Evolutionary conservation across 768 basidiomycete genomes (phyloP).

Genomic region (Pisolithus albus): DNA sequence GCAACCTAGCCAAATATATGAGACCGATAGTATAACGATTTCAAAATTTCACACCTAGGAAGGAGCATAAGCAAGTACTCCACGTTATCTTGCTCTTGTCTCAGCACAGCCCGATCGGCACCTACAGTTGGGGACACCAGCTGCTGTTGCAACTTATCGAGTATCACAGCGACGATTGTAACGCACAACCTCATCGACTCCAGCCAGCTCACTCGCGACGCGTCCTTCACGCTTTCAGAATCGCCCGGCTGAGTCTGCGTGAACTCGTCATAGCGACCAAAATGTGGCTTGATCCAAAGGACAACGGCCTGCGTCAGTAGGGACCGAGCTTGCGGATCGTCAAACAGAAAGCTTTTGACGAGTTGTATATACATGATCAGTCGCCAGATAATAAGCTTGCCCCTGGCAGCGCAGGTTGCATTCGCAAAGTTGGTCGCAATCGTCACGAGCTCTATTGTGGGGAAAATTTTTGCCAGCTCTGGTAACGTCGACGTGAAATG

Average conservation of each 20-base stretch:
- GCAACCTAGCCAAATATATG: slow-evolving; percentile 42
- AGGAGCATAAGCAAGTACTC: slow-evolving; percentile 78
- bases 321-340: slow-evolving; percentile 69
- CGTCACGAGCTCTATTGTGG: slow-evolving; percentile 76
- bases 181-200: slow-evolving; percentile 87
- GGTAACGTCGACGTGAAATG: slow-evolving; percentile 91
- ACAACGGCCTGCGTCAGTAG: slow-evolving; percentile 82
- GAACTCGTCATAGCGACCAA: slow-evolving; percentile 87
- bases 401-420: slow-evolving; percentile 66
- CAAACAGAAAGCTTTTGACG: slow-evolving; percentile 83
- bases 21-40: slow-evolving; percentile 1
- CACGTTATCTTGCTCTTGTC: slow-evolving; percentile 87
- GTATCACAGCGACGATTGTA: slow-evolving; percentile 81
- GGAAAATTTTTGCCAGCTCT: slow-evolving; percentile 75
- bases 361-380: slow-evolving; percentile 91
- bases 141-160: slow-evolving; percentile 82
- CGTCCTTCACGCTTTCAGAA: slow-evolving; percentile 57
- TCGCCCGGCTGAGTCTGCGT: slow-evolving; percentile 57
- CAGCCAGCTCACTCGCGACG: slow-evolving; percentile 79
- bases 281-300: slow-evolving; percentile 92
- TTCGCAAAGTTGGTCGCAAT: slow-evolving; percentile 85
- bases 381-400: slow-evolving; percentile 89
- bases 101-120: slow-evolving; percentile 52
- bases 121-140: slow-evolving; percentile 61
- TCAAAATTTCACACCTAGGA: slow-evolving; percentile 54